Conservation (phyloP, 495 filamentous ascomycete genomes). For the Aspergillus ellipticus region DNA sequence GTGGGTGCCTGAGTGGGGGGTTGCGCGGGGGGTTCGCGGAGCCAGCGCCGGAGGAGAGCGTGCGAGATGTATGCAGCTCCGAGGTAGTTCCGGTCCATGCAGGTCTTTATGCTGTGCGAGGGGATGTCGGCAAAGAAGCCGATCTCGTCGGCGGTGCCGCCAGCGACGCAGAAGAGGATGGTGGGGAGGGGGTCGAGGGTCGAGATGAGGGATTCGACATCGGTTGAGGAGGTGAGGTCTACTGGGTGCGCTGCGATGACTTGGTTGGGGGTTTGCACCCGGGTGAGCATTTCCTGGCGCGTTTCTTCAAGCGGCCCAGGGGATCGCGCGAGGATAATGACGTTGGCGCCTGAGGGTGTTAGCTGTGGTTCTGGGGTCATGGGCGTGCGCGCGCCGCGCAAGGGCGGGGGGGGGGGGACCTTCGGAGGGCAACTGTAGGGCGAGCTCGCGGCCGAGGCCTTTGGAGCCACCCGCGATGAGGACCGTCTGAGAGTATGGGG, state of each 20-base stretch:
- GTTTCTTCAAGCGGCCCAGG: background rate
- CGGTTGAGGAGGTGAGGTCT: constrained; percentile 13
- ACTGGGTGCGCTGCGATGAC: constrained; percentile 7
- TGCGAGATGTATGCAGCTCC: constrained; percentile 28
- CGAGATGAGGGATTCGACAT: background rate
- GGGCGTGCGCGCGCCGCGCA: background rate
- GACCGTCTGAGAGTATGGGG: constrained; percentile 1
- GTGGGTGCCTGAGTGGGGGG: background rate
- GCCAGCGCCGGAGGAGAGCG: constrained; percentile 23
- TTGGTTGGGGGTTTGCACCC: constrained; percentile 6
- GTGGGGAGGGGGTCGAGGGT: constrained; percentile 3
- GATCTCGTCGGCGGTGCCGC: constrained; percentile 29
- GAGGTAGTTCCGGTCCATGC: constrained; percentile 35
- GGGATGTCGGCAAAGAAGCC: constrained; percentile 34
- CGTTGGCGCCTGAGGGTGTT: constrained; percentile 2
- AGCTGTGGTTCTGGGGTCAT: background rate
- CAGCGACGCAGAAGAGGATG: constrained; percentile 31
- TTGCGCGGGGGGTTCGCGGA: constrained; percentile 1
- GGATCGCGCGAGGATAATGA: constrained; percentile 1
- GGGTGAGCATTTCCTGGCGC: background rate
- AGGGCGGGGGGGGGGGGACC: background rate
- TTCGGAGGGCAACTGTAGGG: background rate
- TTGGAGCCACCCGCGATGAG: constrained; percentile 9
- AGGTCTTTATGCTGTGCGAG: constrained; percentile 22
- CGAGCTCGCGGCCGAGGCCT: constrained; percentile 5